These are phyloP conservation scores for Nitzschia sp. DNA, from an alignment of 108 stramenopile genomes.

Conservation along the genomic window DNA sequence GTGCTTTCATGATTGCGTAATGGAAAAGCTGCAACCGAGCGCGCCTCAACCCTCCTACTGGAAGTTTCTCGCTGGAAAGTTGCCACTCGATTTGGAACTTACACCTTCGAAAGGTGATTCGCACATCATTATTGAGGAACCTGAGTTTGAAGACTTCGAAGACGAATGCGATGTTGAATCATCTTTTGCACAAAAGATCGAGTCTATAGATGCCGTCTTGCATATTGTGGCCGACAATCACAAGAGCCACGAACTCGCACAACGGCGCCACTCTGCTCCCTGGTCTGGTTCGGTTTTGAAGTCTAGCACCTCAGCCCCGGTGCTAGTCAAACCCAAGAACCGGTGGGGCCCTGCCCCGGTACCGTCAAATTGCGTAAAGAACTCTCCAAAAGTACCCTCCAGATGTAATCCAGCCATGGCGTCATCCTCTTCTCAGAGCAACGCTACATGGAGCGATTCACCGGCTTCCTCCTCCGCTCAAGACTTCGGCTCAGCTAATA, in stretches of 20 bases:
- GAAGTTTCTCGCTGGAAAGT: conserved; percentile 1
- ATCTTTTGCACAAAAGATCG: background rate
- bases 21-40: background rate
- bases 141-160: background rate
- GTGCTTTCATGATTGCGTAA: too few species aligned
- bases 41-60: background rate
- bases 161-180: background rate
- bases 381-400: background rate
- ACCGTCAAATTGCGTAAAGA: background rate
- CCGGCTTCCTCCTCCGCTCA: background rate
- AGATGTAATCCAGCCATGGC: background rate
- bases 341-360: background rate
- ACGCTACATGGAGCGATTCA: background rate
- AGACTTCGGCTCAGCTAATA: background rate
- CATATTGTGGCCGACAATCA: conserved; percentile 4
- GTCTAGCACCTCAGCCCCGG: background rate
- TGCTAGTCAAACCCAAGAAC: background rate
- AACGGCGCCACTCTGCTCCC: background rate
- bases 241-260: conserved; percentile 1
- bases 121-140: background rate
- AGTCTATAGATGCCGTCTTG: conserved; percentile 6
- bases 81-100: background rate
- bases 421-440: background rate
- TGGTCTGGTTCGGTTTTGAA: background rate
- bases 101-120: background rate